Evolutionary conservation across 2,329 filamentous ascomycete genomes (phyloP), one percentile per base, ranked within the genome.

Genomic region (Fusarium praegraminearum): DNA sequence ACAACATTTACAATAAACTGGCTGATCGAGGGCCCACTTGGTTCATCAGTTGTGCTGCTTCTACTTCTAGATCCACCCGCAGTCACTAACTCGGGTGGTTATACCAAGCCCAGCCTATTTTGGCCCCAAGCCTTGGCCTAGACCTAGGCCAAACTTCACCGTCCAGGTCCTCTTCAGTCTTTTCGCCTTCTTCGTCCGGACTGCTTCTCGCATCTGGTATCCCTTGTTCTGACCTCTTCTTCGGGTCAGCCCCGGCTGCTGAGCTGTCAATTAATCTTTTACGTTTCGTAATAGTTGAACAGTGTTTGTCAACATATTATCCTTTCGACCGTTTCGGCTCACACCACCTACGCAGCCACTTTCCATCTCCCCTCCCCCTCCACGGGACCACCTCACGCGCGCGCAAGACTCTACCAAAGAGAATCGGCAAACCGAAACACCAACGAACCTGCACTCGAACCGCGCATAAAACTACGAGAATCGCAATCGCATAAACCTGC

Each of bases 121-220:
- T 62, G 70, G 70, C 61, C 65, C 72, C 70, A 74, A 32, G 57
- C 47, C 57, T 43, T 35, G 66, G 70, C 60, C 72, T 58, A 72
- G 66, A 68, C 60, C 72, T 56, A 72, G 69, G 63, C 66, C 70
- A 74, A 73, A 74, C 66, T 75, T 71, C 72, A 73, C 69, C 70
- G 72, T 73, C 68, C 63, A 71, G 68, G 69, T 70, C 62, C 56
- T 62, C 63, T 38, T 64, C 62, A 70, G 60, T 69, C 61, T 65
- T 64, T 71, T 74, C 62, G 55, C 47, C 45, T 63, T 69, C 52
- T 57, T 65, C 45, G 61, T 64, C 59, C 54, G 30, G 58, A 57
- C 44, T 47, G 58, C 51, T 45, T 45, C 55, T 44, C 65, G 65
- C 50, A 50, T 64, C 59, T 65, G 68, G 57, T 36, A 53, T 62